Conservation (phyloP, 116 monocot genomes). For the Trichopus zeylanicus region DNA sequence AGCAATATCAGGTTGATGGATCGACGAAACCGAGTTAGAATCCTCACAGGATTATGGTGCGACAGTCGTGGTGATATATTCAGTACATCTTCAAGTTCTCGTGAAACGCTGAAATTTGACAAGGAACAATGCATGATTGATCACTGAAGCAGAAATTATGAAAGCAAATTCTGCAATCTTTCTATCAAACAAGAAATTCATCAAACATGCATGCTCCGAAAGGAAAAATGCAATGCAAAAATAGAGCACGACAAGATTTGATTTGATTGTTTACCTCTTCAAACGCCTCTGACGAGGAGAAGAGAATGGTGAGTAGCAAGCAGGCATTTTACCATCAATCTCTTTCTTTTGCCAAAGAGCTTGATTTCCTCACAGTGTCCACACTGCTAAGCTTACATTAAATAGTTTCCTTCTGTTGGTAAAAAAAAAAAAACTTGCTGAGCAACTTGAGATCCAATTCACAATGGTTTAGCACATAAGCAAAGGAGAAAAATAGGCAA, state of each 20-base stretch:
- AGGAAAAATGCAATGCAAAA: neutral
- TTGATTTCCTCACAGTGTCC: neutral
- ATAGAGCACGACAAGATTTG: neutral
- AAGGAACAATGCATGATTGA: neutral
- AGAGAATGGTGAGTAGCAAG: neutral
- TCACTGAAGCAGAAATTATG: neutral
- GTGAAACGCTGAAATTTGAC: neutral
- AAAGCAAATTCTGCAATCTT: neutral
- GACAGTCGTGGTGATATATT: neutral
- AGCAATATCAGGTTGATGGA: neutral
- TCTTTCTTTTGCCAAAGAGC: neutral
- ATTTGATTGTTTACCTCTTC: neutral
- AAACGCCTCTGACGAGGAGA: neutral
- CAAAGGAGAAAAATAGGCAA: neutral
- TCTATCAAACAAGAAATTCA: too few relatives aligned
- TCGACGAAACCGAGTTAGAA: neutral
- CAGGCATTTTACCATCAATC: neutral
- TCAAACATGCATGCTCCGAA: too few relatives aligned
- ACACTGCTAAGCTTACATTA: too few relatives aligned
- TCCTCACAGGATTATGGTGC: constrained; percentile 3
- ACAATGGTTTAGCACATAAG: neutral
- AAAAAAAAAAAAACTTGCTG: neutral
- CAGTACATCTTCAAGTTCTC: neutral
- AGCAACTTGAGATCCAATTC: neutral
- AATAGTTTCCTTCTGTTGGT: too few relatives aligned